Conservation (phyloP, 2,329 filamentous ascomycete genomes). For the Tympanopsis confertula region DNA sequence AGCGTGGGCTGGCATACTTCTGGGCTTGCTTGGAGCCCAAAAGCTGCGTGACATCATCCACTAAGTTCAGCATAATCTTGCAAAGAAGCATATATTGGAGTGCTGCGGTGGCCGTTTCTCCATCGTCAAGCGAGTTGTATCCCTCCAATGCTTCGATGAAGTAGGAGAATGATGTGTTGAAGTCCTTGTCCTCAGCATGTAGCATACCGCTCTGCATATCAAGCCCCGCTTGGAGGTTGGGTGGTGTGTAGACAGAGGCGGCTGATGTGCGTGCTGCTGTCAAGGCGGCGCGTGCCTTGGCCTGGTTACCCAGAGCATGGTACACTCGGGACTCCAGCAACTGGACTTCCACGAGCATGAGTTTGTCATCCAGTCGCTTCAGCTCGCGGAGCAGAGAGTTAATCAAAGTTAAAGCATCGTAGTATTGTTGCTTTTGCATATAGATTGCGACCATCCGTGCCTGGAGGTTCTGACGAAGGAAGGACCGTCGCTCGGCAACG, state of each 20-base stretch:
- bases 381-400: slow-evolving; percentile 92
- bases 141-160: slow-evolving; percentile 98
- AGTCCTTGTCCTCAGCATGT: slow-evolving; percentile 96
- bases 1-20: slow-evolving; percentile 87
- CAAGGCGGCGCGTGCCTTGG: slow-evolving; percentile 87
- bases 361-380: slow-evolving; percentile 95
- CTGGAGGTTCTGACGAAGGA: slow-evolving; percentile 95
- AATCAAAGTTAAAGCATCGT: slow-evolving; percentile 91
- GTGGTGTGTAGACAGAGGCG: slow-evolving; percentile 93
- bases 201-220: slow-evolving; percentile 99
- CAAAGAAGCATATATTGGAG: slow-evolving; percentile 99
- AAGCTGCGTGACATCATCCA: slow-evolving; percentile 88
- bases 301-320: slow-evolving; percentile 90
- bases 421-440: slow-evolving; percentile 96
- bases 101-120: slow-evolving; percentile 81
- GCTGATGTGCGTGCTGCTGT: slow-evolving; percentile 91
- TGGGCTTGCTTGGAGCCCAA: slow-evolving; percentile 94
- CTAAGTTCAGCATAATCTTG: slow-evolving; percentile 98
- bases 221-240: slow-evolving; percentile 84
- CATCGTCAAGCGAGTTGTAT: slow-evolving; percentile 85
- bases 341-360: slow-evolving; percentile 94
- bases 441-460: slow-evolving; percentile 85
- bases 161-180: slow-evolving; percentile 97
- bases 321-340: slow-evolving; percentile 94
- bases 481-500: slow-evolving; percentile 82